Evolutionary conservation across 2,329 filamentous ascomycete species (phyloP), one percentile per base, ranked within the genome.

Genomic region (Ceratocystis papillata): DNA sequence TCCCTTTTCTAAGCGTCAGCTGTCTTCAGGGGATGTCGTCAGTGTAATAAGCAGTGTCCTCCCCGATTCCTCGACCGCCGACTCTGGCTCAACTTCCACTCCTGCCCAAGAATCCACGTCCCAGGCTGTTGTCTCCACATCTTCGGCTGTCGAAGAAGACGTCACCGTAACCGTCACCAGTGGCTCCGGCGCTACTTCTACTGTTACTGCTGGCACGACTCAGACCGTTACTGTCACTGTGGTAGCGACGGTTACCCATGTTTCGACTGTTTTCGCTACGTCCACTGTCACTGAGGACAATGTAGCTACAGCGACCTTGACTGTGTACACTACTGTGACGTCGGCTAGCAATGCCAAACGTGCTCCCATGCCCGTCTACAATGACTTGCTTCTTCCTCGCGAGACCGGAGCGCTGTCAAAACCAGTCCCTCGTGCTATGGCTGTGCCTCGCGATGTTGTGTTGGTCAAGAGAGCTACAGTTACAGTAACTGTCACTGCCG

Each of bases 191-290:
- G 66, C 37, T 22, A 65, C 64, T 41, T 59, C 63, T 33, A 70
- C 67, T 5, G 59, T 70, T 20, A 69, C 67, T 3, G 53, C 69
- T 41, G 72, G 68, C 63, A 69, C 69, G 61, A 73, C 74, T 2
- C 70, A 72, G 45, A 74, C 70, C 69, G 69, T 68, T 12, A 70
- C 70, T 20, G 74, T 73, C 2, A 76, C 74, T 5, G 67, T 74
- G 30, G 71, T 73, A 20, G 66, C 66, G 1, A 69, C 64, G 5
- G 76, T 75, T 46, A 70, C 75, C 20, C 60, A 74, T 62, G 70
- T 76, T 25, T 76, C 75, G 12, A 77, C 75, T 61, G 69, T 68
- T 55, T 75, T 76, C 68, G 68, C 70, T 60, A 78, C 76, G 45
- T 71, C 69, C 22, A 77, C 75, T 64, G 72, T 77, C 65, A 77